A percentile compares a stretch with the other conserved stretches of the same genome.
Conservation (phyloP, 495 filamentous ascomycete species). For the Penicillium cataractarum region DNA sequence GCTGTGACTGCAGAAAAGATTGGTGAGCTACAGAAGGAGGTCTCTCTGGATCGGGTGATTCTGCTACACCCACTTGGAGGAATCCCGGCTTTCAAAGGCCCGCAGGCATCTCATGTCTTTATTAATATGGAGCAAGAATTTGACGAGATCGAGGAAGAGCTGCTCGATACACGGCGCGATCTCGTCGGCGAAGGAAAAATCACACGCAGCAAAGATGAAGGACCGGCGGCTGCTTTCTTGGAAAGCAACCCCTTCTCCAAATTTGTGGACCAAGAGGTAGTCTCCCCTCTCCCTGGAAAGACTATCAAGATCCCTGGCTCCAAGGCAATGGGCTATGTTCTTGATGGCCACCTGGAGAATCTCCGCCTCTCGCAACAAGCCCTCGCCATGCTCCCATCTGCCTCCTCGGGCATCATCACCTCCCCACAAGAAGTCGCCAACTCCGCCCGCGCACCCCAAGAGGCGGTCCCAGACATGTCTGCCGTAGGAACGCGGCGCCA, state of each 20-base stretch:
- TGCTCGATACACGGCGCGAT: conserved; percentile 41
- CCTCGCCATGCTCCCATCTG: conserved; percentile 78
- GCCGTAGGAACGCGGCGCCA: conserved; percentile 74
- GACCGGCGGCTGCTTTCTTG: conserved; percentile 25
- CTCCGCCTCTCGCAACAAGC: conserved; percentile 67
- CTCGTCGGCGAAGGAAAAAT: conserved; percentile 13
- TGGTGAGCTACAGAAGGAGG: conserved; percentile 51
- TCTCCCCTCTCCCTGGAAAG: conserved; percentile 21
- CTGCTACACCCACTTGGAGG: conserved; percentile 88
- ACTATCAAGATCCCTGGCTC: conserved; percentile 9
- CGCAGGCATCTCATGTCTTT: conserved; percentile 79
- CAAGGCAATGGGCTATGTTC: conserved; percentile 18
- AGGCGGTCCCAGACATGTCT: conserved; percentile 49
- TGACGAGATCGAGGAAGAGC: conserved; percentile 61
- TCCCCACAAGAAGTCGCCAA: conserved; percentile 82
- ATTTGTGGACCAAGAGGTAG: conserved; percentile 44
- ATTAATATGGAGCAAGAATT: conserved; percentile 96
- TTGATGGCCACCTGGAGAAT: conserved; percentile 68
- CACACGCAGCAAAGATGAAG: conserved; percentile 1
- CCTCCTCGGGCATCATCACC: conserved; percentile 84
- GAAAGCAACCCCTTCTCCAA: conserved; percentile 52
- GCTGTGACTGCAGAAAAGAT: conserved; percentile 47
- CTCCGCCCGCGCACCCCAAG: conserved; percentile 50
- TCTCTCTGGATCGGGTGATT: conserved; percentile 82
- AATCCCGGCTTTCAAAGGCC: conserved; percentile 70